phyloP scores from a whole-genome alignment of 805 yeast genomes.

The Saccharomycopsis oosterbeekiorum region DNA sequence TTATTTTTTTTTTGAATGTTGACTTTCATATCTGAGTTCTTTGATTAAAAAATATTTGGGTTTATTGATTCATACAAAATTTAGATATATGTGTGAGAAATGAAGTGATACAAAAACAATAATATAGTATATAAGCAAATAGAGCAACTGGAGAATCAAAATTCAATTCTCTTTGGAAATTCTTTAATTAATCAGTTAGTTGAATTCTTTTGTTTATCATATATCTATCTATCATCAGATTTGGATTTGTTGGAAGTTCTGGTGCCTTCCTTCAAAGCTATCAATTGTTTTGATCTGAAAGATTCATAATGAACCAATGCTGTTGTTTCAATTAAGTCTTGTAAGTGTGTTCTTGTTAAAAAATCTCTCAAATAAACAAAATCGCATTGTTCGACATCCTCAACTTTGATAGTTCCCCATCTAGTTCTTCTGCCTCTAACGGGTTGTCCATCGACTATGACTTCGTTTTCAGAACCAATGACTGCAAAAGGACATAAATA shows the following conservation, averaged over 20 bases:
- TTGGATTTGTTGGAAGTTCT: constrained; percentile 20
- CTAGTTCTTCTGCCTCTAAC: constrained; percentile 87
- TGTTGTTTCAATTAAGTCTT: constrained; percentile 91
- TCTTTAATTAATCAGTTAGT: neutral
- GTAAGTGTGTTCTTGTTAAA: constrained; percentile 89
- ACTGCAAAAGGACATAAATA: constrained; percentile 86
- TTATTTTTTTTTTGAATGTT: too few species aligned
- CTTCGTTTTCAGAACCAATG: constrained; percentile 78
- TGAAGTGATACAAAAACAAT: neutral
- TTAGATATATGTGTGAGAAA: neutral
- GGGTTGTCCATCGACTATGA: constrained; percentile 64
- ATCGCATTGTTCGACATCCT: constrained; percentile 92
- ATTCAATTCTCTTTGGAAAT: neutral
- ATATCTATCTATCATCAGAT: constrained; percentile 9
- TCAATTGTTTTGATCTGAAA: constrained; percentile 87
- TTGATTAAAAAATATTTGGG: neutral
- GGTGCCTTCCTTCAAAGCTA: constrained; percentile 90
- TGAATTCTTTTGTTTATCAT: neutral
- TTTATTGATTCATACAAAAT: neutral
- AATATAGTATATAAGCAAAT: neutral
- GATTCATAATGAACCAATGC: constrained; percentile 80
- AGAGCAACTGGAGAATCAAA: neutral
- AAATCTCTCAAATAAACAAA: constrained; percentile 90
- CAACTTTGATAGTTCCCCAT: constrained; percentile 91
- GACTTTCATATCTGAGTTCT: neutral